Base-by-base conservation (phyloP, 2,329 filamentous ascomycete genomes). In the Coniochaeta sp. region DNA sequence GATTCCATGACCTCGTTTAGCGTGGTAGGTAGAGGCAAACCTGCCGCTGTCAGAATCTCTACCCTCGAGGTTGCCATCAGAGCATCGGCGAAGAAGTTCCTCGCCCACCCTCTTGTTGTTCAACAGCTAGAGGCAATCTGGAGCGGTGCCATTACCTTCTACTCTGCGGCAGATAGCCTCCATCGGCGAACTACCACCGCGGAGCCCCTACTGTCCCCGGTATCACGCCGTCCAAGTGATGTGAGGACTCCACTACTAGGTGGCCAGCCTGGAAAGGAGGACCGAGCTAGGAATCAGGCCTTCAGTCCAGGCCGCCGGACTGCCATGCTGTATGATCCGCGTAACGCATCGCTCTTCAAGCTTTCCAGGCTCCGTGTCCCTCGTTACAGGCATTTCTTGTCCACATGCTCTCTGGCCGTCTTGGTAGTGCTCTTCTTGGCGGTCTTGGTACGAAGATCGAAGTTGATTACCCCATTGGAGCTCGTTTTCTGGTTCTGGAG, bases 401-500 rank as follows among this genome's bases (percentile, higher is more conserved):
- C 92, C 1, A 97, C 93, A 0, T 76, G 92, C 60, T 97, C 93
- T 2, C 88, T 96, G 60, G 90, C 90, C 24, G 85, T 96, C 54
- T 81, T 98, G 70, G 87, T 97, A 43, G 88, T 86, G 16, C 81
- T 97, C 12, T 97, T 96, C 71, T 77, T 97, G 19, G 89, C 91
- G 11, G 92, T 98, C 11, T 81, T 97, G 3, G 78, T 84, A 12
- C 79, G 90, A 69, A 84, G 90, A 62, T 93, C 91, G 2, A 82
- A 88, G 59, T 82, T 87, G 58, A 96, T 98, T 68, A 96, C 91
- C 1, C 84, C 84, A 0, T 77, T 97, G 11, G 93, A 98, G 72
- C 79, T 97, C 17, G 73, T 96, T 14, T 97, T 98, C 74, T 98
- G 93, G 93, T 91, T 97, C 73, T 98, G 93, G 93, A 96, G 91